Conservation (phyloP, 2,329 filamentous ascomycete species). For the Colletotrichum horii region DNA sequence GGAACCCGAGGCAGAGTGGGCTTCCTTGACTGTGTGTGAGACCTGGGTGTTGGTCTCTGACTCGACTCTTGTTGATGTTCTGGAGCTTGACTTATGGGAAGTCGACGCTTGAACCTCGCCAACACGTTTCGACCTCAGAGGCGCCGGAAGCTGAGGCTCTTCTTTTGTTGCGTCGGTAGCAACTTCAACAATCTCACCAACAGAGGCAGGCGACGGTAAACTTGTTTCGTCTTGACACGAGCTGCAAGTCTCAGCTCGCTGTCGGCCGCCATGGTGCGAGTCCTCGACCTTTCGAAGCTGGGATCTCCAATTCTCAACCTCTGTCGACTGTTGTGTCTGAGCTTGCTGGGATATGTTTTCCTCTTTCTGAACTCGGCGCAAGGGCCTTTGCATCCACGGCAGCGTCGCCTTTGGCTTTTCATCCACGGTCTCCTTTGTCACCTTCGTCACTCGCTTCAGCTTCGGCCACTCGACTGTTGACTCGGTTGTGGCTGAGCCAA, state of each 20-base stretch:
- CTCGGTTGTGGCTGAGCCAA: background rate
- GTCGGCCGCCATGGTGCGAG: background rate
- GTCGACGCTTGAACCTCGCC: background rate
- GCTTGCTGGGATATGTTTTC: slow-evolving; percentile 6
- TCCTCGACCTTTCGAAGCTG: background rate
- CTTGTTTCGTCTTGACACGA: background rate
- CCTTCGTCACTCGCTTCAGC: slow-evolving; percentile 15
- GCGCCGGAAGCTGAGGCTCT: background rate
- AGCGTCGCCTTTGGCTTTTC: background rate
- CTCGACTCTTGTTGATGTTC: background rate
- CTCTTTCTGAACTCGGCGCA: slow-evolving; percentile 16
- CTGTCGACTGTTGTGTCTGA: background rate
- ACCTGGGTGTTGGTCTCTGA: background rate
- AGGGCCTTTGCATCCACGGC: slow-evolving; percentile 5
- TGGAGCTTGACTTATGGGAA: background rate
- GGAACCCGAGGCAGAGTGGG: background rate
- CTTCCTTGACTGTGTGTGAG: background rate
- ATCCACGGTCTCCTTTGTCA: background rate
- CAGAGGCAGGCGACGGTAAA: background rate
- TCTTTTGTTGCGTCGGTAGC: background rate
- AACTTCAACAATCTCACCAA: background rate
- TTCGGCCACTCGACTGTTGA: slow-evolving; percentile 8
- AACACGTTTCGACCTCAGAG: background rate
- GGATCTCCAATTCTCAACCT: slow-evolving; percentile 8
- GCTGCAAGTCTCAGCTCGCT: background rate